Evolutionary conservation across 2,329 filamentous ascomycete species (phyloP).

Genomic region (Fusarium pilosicola): DNA sequence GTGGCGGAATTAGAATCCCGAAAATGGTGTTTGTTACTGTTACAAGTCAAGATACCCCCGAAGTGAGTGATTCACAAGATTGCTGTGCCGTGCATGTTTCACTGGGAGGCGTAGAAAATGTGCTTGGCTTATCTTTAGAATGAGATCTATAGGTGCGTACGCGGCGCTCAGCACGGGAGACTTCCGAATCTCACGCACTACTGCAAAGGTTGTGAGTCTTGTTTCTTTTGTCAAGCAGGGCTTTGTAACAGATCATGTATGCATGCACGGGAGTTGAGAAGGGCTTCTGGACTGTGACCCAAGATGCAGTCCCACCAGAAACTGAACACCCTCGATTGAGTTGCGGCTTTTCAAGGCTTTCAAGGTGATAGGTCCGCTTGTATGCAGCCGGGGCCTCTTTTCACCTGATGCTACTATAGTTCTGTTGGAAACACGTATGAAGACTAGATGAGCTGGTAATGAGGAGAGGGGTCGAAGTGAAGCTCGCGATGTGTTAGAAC

Average conservation of each 20-base stretch:
- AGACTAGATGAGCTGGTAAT: not conserved
- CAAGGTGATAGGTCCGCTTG: constrained; percentile 40
- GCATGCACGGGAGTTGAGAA: constrained; percentile 30
- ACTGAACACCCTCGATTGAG: constrained; percentile 23
- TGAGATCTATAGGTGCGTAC: not conserved
- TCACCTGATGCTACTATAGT: not conserved
- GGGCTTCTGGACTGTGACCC: constrained; percentile 20
- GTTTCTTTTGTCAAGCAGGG: not conserved
- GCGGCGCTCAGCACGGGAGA: constrained; percentile 25
- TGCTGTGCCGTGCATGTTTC: constrained; percentile 28
- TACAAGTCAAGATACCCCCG: constrained; percentile 40
- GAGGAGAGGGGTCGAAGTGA: constrained; percentile 16
- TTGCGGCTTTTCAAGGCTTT: not conserved
- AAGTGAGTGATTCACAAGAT: constrained; percentile 27
- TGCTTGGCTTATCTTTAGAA: constrained; percentile 31
- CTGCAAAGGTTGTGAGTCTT: not conserved
- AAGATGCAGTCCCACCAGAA: constrained; percentile 11
- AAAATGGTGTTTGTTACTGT: constrained; percentile 30
- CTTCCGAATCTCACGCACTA: constrained; percentile 27
- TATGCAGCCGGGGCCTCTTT: constrained; percentile 18
- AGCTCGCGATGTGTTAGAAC: constrained; percentile 41
- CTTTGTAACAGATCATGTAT: constrained; percentile 35
- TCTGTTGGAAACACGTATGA: constrained; percentile 6
- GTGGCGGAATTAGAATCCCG: constrained; percentile 66
- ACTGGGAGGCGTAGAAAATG: not conserved